Evolutionary conservation across 2,329 filamentous ascomycete species (phyloP).

Genomic region (Colletotrichum sp.): DNA sequence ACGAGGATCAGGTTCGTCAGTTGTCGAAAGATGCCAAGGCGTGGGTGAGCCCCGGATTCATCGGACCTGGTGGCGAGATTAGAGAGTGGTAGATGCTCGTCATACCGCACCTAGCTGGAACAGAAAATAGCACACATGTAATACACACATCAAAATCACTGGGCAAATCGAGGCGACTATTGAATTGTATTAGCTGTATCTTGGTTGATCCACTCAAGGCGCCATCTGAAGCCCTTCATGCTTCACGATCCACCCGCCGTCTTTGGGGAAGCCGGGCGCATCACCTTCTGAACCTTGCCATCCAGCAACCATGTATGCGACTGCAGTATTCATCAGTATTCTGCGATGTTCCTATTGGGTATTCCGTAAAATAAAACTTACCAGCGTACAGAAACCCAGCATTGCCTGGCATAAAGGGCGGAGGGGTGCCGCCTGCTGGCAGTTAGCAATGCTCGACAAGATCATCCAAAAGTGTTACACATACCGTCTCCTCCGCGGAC

Average conservation of each 20-base stretch:
- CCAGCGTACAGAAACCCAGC: conserved; percentile 39
- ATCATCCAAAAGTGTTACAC: too few relatives aligned
- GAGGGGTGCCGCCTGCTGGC: conserved; percentile 24
- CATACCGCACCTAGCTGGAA: rapidly evolving
- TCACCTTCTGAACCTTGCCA: conserved; percentile 25
- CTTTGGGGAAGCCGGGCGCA: conserved; percentile 39
- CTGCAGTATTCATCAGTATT: conserved; percentile 16
- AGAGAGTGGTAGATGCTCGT: conserved; percentile 64
- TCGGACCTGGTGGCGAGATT: conserved; percentile 69
- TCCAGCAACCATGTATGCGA: conserved; percentile 37
- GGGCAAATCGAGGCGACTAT: rapidly evolving
- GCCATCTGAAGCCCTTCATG: conserved; percentile 38
- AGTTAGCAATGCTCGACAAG: neutral
- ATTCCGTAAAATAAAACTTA: neutral
- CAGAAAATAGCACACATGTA: neutral
- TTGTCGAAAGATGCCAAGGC: conserved; percentile 62
- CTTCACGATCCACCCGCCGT: conserved; percentile 37
- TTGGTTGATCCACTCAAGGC: neutral
- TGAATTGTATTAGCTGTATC: rapidly evolving
- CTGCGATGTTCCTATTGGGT: rapidly evolving
- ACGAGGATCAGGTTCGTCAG: conserved; percentile 70
- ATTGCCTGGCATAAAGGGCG: conserved; percentile 43
- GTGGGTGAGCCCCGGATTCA: conserved; percentile 72
- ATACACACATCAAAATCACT: too few relatives aligned
- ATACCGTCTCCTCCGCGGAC: conserved; percentile 31